phyloP scores from a whole-genome alignment of 1,284 basidiomycete species.

The Irpex sp. region DNA sequence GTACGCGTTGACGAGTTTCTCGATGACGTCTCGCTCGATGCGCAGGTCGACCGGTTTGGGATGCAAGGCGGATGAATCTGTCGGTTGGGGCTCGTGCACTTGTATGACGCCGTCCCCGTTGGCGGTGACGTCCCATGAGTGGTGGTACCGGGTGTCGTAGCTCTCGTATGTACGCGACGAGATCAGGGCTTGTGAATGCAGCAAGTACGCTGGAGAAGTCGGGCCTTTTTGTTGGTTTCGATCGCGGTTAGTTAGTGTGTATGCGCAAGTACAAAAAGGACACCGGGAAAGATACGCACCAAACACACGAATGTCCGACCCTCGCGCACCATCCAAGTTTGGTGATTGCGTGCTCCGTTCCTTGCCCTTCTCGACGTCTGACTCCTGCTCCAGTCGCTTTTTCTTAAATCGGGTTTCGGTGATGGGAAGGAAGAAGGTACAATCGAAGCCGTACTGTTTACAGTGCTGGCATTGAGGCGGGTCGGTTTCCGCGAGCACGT shows the following conservation, averaged over 20 bases:
- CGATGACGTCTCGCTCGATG: constrained; percentile 73
- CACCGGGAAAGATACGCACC: constrained; percentile 40
- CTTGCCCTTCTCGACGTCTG: constrained; percentile 37
- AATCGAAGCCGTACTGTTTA: constrained; percentile 88
- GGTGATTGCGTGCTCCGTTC: constrained; percentile 30
- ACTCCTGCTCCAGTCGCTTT: constrained; percentile 75
- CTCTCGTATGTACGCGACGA: constrained; percentile 80
- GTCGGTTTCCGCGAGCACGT: constrained; percentile 70
- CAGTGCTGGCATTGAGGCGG: constrained; percentile 83
- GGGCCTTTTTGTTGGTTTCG: constrained; percentile 50
- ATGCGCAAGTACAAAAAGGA: constrained; percentile 15
- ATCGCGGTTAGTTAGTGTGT: constrained; percentile 23
- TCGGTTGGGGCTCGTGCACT: constrained; percentile 63
- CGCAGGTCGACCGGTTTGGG: constrained; percentile 64
- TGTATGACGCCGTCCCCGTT: constrained; percentile 87
- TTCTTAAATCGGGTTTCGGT: constrained; percentile 98
- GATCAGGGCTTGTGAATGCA: constrained; percentile 87
- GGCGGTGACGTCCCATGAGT: constrained; percentile 79
- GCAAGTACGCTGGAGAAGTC: constrained; percentile 80
- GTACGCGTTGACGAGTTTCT: constrained; percentile 86
- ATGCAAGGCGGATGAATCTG: constrained; percentile 49
- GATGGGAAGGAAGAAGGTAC: constrained; percentile 96
- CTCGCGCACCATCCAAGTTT: constrained; percentile 22
- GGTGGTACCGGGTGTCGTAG: constrained; percentile 83
- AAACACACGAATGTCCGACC: constrained; percentile 50